These are phyloP conservation scores for Sugiyamaella qingdaonensis DNA, from an alignment of 805 yeast species.

Conservation along the genomic window DNA sequence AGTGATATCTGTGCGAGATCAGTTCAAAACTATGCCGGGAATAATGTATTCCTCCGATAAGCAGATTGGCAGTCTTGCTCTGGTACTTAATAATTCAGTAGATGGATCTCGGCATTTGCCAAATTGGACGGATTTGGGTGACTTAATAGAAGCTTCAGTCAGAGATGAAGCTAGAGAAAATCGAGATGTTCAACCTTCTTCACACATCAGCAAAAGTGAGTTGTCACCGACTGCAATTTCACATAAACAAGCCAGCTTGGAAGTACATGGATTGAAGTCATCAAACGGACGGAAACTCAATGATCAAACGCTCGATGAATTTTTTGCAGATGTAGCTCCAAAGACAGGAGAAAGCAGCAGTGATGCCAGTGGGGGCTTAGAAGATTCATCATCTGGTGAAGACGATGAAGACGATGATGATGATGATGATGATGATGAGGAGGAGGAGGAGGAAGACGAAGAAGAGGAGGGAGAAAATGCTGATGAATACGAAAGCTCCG, in stretches of 20 bases:
- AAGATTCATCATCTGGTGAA: constrained; percentile 22
- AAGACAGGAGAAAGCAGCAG: constrained; percentile 12
- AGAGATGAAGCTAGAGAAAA: constrained; percentile 30
- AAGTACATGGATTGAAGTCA: constrained; percentile 1
- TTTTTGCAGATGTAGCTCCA: constrained; percentile 52
- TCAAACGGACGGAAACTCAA: constrained; percentile 5
- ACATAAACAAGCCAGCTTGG: background rate
- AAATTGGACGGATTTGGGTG: constrained; percentile 43
- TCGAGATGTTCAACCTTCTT: background rate
- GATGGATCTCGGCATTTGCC: constrained; percentile 34
- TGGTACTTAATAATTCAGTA: constrained; percentile 29
- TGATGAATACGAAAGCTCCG: constrained; percentile 18
- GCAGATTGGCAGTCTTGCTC: constrained; percentile 31
- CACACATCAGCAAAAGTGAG: background rate
- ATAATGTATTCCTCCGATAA: constrained; percentile 12
- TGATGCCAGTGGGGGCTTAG: constrained; percentile 24
- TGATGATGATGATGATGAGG: constrained; percentile 30
- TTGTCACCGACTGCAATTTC: constrained; percentile 4
- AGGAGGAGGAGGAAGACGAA: constrained; percentile 33
- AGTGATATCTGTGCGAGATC: constrained; percentile 19
- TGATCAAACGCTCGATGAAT: constrained; percentile 80
- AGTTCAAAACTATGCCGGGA: constrained; percentile 8
- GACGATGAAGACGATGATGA: constrained; percentile 30
- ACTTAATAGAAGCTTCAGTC: constrained; percentile 27
- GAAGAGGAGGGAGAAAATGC: constrained; percentile 26